Evolutionary conservation across 371 early-diverging fungal species (phyloP).

Genomic region (Neoconidiobolus thromboides): DNA sequence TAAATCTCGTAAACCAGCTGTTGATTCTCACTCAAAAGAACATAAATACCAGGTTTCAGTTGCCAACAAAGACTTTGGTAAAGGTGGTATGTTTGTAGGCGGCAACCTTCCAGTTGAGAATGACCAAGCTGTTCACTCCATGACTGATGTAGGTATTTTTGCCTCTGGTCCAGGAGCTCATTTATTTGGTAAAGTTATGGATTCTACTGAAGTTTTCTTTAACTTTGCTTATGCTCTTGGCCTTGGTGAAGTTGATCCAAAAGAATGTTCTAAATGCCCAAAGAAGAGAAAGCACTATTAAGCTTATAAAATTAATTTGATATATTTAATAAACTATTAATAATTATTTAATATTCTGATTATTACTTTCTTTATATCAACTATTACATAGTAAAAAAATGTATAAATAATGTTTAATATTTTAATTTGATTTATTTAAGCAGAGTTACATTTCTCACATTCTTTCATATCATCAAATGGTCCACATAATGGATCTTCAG

Average conservation of each 20-base stretch:
- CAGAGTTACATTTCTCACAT: no score
- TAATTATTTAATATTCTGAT: neutral
- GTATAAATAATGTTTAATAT: neutral
- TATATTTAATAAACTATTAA: neutral
- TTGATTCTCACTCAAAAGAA: slow-evolving; percentile 11
- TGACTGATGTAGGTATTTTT: slow-evolving; percentile 37
- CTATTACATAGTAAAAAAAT: neutral
- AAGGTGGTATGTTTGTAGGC: slow-evolving; percentile 20
- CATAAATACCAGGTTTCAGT: slow-evolving; percentile 17
- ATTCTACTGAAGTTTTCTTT: slow-evolving; percentile 38
- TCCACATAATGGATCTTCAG: no score
- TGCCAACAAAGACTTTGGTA: slow-evolving; percentile 16
- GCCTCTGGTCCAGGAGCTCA: slow-evolving; percentile 29
- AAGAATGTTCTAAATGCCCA: neutral
- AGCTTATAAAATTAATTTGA: neutral
- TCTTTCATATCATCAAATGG: no score
- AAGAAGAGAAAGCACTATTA: neutral
- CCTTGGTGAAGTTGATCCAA: slow-evolving; percentile 11
- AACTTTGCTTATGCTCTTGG: slow-evolving; percentile 26
- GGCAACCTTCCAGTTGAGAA: slow-evolving; percentile 19
- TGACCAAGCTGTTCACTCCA: slow-evolving; percentile 27
- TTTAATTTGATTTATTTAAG: neutral
- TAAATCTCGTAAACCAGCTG: slow-evolving; percentile 21
- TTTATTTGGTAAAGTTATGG: slow-evolving; percentile 28
- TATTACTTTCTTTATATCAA: neutral